A percentile compares a stretch with the other conserved stretches of the same genome.
phyloP scores from a whole-genome alignment of 345 rosid genomes.

The Anastatica hierochuntica region DNA sequence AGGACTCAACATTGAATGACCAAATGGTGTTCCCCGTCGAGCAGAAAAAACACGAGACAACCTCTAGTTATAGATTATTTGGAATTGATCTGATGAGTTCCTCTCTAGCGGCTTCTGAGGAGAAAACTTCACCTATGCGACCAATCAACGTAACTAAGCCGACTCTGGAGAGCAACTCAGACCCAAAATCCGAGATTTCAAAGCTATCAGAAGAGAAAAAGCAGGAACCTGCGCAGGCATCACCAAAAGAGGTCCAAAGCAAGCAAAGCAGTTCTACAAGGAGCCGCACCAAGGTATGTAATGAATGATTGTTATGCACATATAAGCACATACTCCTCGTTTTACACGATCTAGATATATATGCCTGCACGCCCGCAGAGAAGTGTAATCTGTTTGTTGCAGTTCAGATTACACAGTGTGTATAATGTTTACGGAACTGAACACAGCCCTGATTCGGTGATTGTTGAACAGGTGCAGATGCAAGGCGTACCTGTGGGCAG shows the following conservation, averaged over 20 bases:
- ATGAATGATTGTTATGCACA: not conserved
- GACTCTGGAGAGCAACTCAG: constrained; percentile 39
- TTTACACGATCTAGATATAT: too few relatives aligned
- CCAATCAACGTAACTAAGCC: constrained; percentile 25
- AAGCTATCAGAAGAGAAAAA: constrained; percentile 45
- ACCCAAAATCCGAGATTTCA: constrained; percentile 42
- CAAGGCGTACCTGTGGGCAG: constrained; percentile 82
- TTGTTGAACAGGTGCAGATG: constrained; percentile 64
- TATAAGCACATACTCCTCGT: too few relatives aligned
- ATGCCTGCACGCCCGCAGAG: too few relatives aligned
- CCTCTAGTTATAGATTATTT: constrained; percentile 49
- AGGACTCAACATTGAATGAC: constrained; percentile 28
- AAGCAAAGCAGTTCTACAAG: constrained; percentile 42
- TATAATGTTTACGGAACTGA: not conserved
- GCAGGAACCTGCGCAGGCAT: constrained; percentile 36
- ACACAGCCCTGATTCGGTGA: not conserved
- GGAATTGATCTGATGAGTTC: constrained; percentile 63
- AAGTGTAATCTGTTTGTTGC: too few relatives aligned
- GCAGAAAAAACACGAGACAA: constrained; percentile 43
- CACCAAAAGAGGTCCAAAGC: constrained; percentile 54
- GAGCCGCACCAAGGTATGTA: constrained; percentile 64
- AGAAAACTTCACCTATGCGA: constrained; percentile 30
- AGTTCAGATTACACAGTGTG: too few relatives aligned
- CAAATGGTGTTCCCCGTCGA: constrained; percentile 31
- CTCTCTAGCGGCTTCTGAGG: constrained; percentile 21